Evolutionary conservation across 2,329 filamentous ascomycete genomes (phyloP), one percentile per base, ranked within the genome.

Genomic region (Annulohypoxylon truncatum): DNA sequence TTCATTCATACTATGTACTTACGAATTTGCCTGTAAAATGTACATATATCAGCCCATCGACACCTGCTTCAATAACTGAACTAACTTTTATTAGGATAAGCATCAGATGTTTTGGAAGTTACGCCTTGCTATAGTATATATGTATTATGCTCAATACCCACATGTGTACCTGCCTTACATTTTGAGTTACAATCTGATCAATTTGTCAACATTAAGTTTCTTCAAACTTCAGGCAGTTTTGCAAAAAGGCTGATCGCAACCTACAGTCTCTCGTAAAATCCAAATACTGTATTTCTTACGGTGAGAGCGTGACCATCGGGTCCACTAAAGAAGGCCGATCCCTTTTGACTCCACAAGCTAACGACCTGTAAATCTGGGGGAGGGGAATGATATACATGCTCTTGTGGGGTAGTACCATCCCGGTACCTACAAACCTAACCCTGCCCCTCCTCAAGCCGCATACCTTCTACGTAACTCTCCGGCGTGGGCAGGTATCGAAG

Each of bases 361-460:
- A 35, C 48, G 51, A 50, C 54, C 54, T 48, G 44, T 60, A 71
- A 75, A 75, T 75, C 73, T 73, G 73, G 73, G 73, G 73, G 70
- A 71, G 72, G 72, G 69, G 69, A 47, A 65, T 54, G 60, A 59
- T 60, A 57, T 29, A 64, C 31, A 61, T 66, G 52, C 60, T 53
- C 13, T 22, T 56, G 67, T 67, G 67, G 67, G 64, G 67, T 62
- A 69, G 54, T 61, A 68, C 56, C 8, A 42, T 53, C 33, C 33
- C 44, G 48, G 56, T 69, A 69, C 60, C 57, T 66, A 56, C n/a
- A 61, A 47, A 53, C 52, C 40, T 56, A 40, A 53, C 53, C 31
- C 35, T 47, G 63, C 59, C 60, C 47, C 61, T 65, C 62, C 48
- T 53, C 31, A 47, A 64, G 44, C 54, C 46, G 50, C 65, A 61